A percentile compares a stretch with the other conserved stretches of the same genome.
These are phyloP conservation scores for Podila epicladia DNA, from an alignment of 192 early-diverging fungal species.

Conservation along the genomic window DNA sequence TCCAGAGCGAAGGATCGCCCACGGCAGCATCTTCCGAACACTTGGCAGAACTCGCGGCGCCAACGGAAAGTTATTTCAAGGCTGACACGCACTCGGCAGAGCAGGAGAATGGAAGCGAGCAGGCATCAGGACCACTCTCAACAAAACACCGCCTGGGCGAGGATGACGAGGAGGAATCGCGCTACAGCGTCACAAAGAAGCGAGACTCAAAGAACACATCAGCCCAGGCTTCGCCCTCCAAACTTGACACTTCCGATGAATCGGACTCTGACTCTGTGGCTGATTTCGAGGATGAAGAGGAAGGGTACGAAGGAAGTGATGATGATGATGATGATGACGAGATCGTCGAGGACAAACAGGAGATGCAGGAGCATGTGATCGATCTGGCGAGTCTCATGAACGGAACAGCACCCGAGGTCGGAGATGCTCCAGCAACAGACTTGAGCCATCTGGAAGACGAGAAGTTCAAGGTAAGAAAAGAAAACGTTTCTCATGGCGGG, in stretches of 20 bases:
- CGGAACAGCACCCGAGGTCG: background rate
- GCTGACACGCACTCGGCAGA: constrained; percentile 12
- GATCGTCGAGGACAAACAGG: background rate
- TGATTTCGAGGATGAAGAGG: background rate
- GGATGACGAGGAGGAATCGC: constrained; percentile 24
- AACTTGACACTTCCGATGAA: background rate
- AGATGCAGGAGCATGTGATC: constrained; percentile 22
- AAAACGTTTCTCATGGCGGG: background rate
- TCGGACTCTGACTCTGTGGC: background rate
- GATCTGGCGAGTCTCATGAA: constrained; percentile 6
- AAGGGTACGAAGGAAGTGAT: background rate
- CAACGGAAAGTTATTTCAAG: constrained; percentile 37
- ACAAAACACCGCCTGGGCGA: background rate
- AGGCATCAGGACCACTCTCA: background rate
- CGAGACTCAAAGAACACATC: background rate
- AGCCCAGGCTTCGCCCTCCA: background rate
- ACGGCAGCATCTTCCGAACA: background rate
- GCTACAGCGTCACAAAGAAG: constrained; percentile 34
- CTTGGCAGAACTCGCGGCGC: constrained; percentile 5
- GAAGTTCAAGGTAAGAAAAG: constrained; percentile 27
- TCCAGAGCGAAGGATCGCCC: background rate
- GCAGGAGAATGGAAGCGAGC: constrained; percentile 3
- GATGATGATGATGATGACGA: background rate
- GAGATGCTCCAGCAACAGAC: constrained; percentile 19
- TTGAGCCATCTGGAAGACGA: constrained; percentile 32